These are phyloP conservation scores for Tetracladium setigerum DNA, from an alignment of 495 filamentous ascomycete genomes.

Conservation along the genomic window DNA sequence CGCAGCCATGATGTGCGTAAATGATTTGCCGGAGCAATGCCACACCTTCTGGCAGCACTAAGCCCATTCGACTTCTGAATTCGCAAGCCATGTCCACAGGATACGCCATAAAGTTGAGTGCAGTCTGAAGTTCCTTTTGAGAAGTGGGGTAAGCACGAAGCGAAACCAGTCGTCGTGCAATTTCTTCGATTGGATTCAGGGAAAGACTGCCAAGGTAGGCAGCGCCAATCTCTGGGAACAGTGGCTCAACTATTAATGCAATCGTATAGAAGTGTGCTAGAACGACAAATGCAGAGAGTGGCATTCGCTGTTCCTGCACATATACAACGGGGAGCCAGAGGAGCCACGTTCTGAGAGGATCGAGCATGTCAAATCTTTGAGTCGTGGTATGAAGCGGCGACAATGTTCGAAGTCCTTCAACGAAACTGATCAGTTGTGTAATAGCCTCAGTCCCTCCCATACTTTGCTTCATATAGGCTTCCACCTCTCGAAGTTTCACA, in stretches of 20 bases:
- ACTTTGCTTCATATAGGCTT: slow-evolving; percentile 59
- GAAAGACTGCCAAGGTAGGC: slow-evolving; percentile 71
- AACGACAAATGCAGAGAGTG: slow-evolving; percentile 61
- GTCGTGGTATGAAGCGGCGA: slow-evolving; percentile 60
- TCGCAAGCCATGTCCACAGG: slow-evolving; percentile 51
- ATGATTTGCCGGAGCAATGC: slow-evolving; percentile 48
- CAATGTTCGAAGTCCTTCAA: slow-evolving; percentile 64
- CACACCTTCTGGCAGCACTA: slow-evolving; percentile 43
- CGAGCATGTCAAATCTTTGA: slow-evolving; percentile 76
- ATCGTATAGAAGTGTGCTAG: slow-evolving; percentile 84
- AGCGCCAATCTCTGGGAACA: slow-evolving; percentile 80
- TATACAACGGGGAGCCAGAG: slow-evolving; percentile 78
- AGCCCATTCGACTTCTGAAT: slow-evolving; percentile 56
- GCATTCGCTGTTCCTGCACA: slow-evolving; percentile 44
- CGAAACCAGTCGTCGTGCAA: slow-evolving; percentile 48
- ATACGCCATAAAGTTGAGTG: slow-evolving; percentile 52
- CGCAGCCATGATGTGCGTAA: no score
- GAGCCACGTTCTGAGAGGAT: slow-evolving; percentile 79
- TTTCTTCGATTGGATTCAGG: slow-evolving; percentile 65
- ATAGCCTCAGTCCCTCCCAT: slow-evolving; percentile 64
- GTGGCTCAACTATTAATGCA: slow-evolving; percentile 71
- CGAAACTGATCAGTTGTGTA: slow-evolving; percentile 67
- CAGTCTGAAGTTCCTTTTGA: slow-evolving; percentile 38
- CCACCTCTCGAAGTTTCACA: slow-evolving; percentile 58
- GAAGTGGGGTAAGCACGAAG: slow-evolving; percentile 33